Evolutionary conservation across 768 basidiomycete genomes (phyloP).

Genomic region (Gloeostereum incarnatum): DNA sequence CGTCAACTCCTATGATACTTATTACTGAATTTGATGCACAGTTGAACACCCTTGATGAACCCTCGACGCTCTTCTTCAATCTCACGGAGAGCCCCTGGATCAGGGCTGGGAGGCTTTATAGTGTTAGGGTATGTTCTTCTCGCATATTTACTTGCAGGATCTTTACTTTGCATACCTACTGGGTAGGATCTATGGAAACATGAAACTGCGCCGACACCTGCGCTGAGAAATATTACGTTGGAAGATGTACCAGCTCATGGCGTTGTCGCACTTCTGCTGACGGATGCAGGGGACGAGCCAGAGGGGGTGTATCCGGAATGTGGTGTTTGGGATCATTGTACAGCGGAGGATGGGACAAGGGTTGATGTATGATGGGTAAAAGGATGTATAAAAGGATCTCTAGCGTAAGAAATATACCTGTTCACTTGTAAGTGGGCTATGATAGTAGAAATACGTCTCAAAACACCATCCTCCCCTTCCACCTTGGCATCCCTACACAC

Average conservation of each 20-base stretch:
- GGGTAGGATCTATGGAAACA: constrained; percentile 47
- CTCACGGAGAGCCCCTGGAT: constrained; percentile 61
- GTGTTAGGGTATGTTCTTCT: constrained; percentile 36
- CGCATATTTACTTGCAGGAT: neutral
- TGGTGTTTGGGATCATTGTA: constrained; percentile 40
- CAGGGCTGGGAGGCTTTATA: constrained; percentile 50
- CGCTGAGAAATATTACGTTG: constrained; percentile 38
- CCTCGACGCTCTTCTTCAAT: constrained; percentile 44
- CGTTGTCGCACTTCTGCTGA: constrained; percentile 40
- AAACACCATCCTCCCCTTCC: constrained; percentile 72
- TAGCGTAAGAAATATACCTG: too few species aligned
- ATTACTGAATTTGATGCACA: constrained; percentile 11
- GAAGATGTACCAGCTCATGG: constrained; percentile 43
- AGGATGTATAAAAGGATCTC: too few species aligned
- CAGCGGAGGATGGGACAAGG: constrained; percentile 40
- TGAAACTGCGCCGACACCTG: constrained; percentile 45
- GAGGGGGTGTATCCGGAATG: constrained; percentile 39
- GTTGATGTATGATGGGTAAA: too few species aligned
- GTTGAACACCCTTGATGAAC: constrained; percentile 47
- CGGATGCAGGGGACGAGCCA: constrained; percentile 44
- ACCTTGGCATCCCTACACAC: constrained; percentile 86
- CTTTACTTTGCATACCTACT: neutral
- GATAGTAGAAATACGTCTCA: too few species aligned
- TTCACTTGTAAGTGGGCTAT: too few species aligned
- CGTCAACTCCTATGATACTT: neutral